Evolutionary conservation across 345 rosid genomes (phyloP), one percentile per base, ranked within the genome.

Genomic region (Mercurialis annua): DNA sequence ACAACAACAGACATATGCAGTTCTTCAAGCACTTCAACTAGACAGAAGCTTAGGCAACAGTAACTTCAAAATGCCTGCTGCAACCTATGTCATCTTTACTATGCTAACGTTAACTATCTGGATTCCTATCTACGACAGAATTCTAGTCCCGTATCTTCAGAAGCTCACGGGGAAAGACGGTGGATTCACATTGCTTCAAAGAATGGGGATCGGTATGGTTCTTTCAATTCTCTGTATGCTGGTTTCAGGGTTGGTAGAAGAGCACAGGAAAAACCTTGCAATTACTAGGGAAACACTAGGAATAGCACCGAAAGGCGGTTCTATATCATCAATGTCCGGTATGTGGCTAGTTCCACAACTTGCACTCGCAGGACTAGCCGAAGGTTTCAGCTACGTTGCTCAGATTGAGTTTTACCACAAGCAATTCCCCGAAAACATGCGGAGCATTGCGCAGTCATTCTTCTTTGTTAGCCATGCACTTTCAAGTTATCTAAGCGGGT

Each of bases 1-100:
- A 47, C 94, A 84, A 73, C 87, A 82, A 56, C 77, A 81, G n/a
- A 86, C 86, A 21, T 88, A 84, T 58, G 78, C 81, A 30, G 78
- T 86, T 57, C 78, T 86, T 46, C 90, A 88, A 40, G 86, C 90
- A 14, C 77, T 82, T 50, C 94, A 86, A 68, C 66, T 80, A 1
- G 83, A 86, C 66, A 75, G 89, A 57, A 66, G 66, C 9, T 63
- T 81, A 3, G 82, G 86, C 16, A 67, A 33, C 24, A 33, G 2
- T 23, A 33, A n/a, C 30, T 86, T 88, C 61, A 38, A 75, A 67
- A 72, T 88, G 15, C 90, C 93, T 1, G 87, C 90, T 0, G 88
- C 84, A 43, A 64, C 84, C 6, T 85, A 76, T 52, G 60, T 75
- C 1, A 85, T 87, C 31, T 84, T 84, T 71, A 52, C 73, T 54